These are phyloP conservation scores for Cryptococcus sp. DNA, from an alignment of 1,284 basidiomycete genomes.

Conservation along the genomic window DNA sequence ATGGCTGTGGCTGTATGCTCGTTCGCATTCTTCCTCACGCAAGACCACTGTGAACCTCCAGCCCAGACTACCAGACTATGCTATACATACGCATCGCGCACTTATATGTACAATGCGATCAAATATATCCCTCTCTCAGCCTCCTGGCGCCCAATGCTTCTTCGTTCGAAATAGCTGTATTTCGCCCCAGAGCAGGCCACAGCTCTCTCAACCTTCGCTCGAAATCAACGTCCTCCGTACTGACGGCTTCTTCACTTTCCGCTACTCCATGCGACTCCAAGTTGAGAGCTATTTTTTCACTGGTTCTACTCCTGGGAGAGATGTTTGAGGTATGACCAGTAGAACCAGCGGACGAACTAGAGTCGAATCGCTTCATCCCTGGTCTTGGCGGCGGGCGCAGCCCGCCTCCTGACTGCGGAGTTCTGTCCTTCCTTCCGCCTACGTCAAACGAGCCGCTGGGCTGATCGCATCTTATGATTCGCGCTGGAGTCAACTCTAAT, in stretches of 20 bases:
- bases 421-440: too few relatives aligned
- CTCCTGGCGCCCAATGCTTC: constrained; percentile 1
- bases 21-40: too few relatives aligned
- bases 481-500: background rate
- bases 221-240: constrained; percentile 6
- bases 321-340: background rate
- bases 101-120: background rate
- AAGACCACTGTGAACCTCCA: too few relatives aligned
- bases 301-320: constrained; percentile 8
- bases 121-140: constrained; percentile 13
- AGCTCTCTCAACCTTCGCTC: constrained; percentile 18
- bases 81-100: too few relatives aligned
- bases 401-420: constrained; percentile 2
- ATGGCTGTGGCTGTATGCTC: too few relatives aligned
- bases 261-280: background rate
- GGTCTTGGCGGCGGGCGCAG: constrained; percentile 22
- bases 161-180: background rate
- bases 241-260: background rate
- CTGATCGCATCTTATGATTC: constrained; percentile 9
- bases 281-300: constrained; percentile 4
- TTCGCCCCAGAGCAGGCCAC: constrained; percentile 21
- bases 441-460: background rate
- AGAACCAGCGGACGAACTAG: background rate
- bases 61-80: too few relatives aligned
- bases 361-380: constrained; percentile 8